Evolutionary conservation across 352 stramenopile genomes (phyloP), one percentile per base, ranked within the genome.

Genomic region (Elongisporangium anandrum): DNA sequence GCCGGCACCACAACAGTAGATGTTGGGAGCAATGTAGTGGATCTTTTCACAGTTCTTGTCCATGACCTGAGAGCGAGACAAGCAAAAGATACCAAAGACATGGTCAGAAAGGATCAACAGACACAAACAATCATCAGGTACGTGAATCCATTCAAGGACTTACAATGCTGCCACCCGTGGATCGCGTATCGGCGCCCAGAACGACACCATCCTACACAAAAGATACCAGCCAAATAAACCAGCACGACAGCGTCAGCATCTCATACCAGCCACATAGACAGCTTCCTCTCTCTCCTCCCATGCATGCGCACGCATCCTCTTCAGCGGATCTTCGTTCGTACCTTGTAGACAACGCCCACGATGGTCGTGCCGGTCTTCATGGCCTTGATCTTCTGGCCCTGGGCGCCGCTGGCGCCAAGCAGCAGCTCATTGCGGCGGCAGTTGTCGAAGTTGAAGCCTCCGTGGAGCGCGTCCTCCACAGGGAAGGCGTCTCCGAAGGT

Each of bases 1-100:
- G 13, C 97, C 96, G 6, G 97, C 95, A 47, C 97, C 97, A 60
- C 96, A 99, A 78, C 97, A 99, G 77, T 98, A 99, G 60, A 99
- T 99, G 75, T 99, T 99, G 52, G 95, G 95, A 13, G 97, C 96
- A 57, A 99, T 92, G 87, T 99, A 99, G 73, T 99, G 97, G 68
- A 99, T 99, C 82, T 99, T 99, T 72, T 99, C 94, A 63, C 97
- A 99, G 77, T 99, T 99, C 83, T 99, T 99, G 85, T 99, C 97
- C 66, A 97, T 97, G 15, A 99, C 92, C 70, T 78, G 50, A 53
- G 34, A 45, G 16, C 29, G 1, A 45, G 17, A 4, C 10, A 7
- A 52, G 15, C 22, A 10, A 54, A 22, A 54, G 23, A 34, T 34
- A 23, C 50, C 57, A 26, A 60, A 12, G 8, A 22, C 16, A 47